phyloP scores from a whole-genome alignment of 1,284 basidiomycete genomes.

The Irpex rosettiformis region DNA sequence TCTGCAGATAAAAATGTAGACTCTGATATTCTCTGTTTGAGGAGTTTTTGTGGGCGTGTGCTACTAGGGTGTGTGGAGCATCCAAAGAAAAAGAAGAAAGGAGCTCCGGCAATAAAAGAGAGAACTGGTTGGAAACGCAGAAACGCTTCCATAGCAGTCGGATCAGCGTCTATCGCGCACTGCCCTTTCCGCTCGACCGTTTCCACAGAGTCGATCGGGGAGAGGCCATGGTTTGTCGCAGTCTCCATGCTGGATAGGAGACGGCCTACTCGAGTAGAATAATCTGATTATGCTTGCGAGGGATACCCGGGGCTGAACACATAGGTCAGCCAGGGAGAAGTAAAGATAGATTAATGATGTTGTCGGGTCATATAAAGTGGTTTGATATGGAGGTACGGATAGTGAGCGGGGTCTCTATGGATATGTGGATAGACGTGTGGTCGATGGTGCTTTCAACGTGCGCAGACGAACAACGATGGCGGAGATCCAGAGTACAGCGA shows the following conservation, averaged over 20 bases:
- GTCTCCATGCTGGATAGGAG: background rate
- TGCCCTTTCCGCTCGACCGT: background rate
- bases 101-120: background rate
- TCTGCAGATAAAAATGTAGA: background rate
- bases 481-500: background rate
- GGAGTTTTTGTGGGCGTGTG: too few species aligned
- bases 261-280: background rate
- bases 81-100: too few species aligned
- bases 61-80: too few species aligned
- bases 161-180: background rate
- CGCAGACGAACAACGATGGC: background rate
- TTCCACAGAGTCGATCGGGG: background rate
- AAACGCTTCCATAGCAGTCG: background rate
- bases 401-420: background rate
- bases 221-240: background rate
- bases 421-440: background rate
- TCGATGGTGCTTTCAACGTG: background rate
- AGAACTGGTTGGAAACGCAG: background rate
- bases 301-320: background rate
- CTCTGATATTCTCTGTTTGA: too few species aligned
- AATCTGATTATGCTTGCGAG: background rate
- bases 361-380: background rate
- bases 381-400: background rate
- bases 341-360: conserved; percentile 2
- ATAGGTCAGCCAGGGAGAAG: background rate